Evolutionary conservation across 306 rosid species (phyloP).

Genomic region (Corylus heterophylla): DNA sequence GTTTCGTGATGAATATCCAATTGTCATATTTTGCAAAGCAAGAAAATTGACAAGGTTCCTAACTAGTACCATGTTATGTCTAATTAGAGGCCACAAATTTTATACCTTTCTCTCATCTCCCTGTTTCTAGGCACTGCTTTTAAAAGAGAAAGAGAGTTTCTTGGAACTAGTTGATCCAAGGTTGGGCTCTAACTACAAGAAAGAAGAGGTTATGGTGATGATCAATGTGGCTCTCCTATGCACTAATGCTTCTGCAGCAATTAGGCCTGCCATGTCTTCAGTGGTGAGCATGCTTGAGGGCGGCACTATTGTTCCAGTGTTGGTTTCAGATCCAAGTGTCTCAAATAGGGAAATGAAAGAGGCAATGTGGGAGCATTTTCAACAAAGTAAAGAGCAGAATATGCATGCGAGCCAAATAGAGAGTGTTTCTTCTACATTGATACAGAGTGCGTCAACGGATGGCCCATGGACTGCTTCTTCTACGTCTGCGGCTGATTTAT

Average conservation of each 20-base stretch:
- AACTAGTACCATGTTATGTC: background rate
- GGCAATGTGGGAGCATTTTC: conserved; percentile 27
- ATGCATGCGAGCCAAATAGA: background rate
- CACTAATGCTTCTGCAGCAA: conserved; percentile 29
- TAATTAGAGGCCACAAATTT: background rate
- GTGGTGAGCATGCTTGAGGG: conserved; percentile 59
- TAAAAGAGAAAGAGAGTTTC: conserved; percentile 28
- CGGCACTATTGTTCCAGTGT: conserved; percentile 15
- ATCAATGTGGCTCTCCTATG: conserved; percentile 44
- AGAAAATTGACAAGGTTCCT: background rate
- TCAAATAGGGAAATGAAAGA: conserved; percentile 17
- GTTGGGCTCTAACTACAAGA: conserved; percentile 30
- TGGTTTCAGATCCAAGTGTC: conserved; percentile 7
- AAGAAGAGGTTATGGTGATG: conserved; percentile 29
- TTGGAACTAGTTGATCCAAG: conserved; percentile 45
- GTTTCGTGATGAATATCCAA: background rate
- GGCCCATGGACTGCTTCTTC: conserved; percentile 24
- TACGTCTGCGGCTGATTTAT: conserved; percentile 31
- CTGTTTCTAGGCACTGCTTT: conserved; percentile 30
- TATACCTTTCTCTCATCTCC: background rate
- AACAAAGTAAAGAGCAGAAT: background rate
- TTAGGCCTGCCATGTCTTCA: conserved; percentile 43
- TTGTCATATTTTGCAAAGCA: background rate
- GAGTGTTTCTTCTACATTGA: background rate
- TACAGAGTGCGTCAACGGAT: background rate